phyloP scores from a whole-genome alignment of 257 asterid species.

The Cordia subcordata region DNA sequence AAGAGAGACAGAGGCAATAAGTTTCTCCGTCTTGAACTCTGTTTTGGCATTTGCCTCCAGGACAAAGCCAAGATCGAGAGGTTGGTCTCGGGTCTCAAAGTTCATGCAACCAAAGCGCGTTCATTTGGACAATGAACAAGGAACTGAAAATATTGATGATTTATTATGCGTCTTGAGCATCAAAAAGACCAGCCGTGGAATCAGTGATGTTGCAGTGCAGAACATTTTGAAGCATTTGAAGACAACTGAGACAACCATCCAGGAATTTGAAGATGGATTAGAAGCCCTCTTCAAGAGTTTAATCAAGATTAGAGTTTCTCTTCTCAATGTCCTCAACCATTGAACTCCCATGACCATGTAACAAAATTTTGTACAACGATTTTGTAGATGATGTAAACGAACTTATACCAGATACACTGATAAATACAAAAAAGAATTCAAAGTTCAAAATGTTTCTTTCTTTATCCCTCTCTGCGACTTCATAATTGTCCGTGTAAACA shows the following conservation, averaged over 20 bases:
- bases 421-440: too few relatives aligned
- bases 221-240: not conserved
- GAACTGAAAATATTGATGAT: not conserved
- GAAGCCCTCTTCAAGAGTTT: slow-evolving; percentile 14
- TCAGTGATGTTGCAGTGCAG: not conserved
- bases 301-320: slow-evolving; percentile 19
- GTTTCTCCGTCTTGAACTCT: slow-evolving; percentile 10
- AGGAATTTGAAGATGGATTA: slow-evolving; percentile 10
- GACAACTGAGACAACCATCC: slow-evolving; percentile 8
- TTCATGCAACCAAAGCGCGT: slow-evolving; percentile 8
- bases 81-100: slow-evolving; percentile 34
- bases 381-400: too few relatives aligned
- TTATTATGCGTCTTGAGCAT: not conserved
- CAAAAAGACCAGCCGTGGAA: not conserved
- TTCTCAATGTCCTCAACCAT: slow-evolving; percentile 27
- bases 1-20: slow-evolving; percentile 23
- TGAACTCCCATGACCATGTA: slow-evolving; percentile 4
- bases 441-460: too few relatives aligned
- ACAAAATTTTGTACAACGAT: not conserved
- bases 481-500: too few relatives aligned
- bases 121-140: not conserved
- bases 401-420: too few relatives aligned
- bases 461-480: too few relatives aligned
- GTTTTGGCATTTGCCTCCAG: slow-evolving; percentile 10
- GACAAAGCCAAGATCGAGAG: slow-evolving; percentile 9